Evolutionary conservation across 164 flowering plant genomes (phyloP).

Genomic region (Berberis vulgaris): DNA sequence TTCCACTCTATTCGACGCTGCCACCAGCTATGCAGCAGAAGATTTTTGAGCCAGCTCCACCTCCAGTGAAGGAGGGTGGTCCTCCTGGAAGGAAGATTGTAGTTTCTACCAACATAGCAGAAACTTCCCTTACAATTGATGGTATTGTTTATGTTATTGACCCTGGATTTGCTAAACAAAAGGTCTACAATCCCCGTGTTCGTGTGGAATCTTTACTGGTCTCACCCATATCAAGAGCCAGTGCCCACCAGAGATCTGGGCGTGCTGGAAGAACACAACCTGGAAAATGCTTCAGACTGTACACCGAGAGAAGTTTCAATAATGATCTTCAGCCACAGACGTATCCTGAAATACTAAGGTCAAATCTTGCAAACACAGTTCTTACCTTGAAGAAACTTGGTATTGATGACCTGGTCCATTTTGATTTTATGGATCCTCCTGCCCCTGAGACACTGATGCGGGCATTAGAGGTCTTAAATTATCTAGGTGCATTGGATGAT

Average conservation of each 20-base stretch:
- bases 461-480: constrained; percentile 81
- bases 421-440: constrained; percentile 99
- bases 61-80: constrained; percentile 64
- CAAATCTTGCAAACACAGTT: constrained; percentile 90
- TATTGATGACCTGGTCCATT: constrained; percentile 90
- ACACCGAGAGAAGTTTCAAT: constrained; percentile 75
- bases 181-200: constrained; percentile 84
- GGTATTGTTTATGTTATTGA: constrained; percentile 95
- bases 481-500: constrained; percentile 92
- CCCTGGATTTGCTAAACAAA: constrained; percentile 91
- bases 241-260: constrained; percentile 94
- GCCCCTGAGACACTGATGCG: constrained; percentile 97
- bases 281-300: constrained; percentile 90
- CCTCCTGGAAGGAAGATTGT: constrained; percentile 92
- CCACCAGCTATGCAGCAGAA: constrained; percentile 98
- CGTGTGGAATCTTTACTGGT: constrained; percentile 90
- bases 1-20: constrained; percentile 85
- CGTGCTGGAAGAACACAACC: constrained; percentile 99
- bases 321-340: constrained; percentile 91
- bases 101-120: constrained; percentile 91
- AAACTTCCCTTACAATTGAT: constrained; percentile 95
- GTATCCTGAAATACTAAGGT: constrained; percentile 81
- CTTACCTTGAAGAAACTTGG: constrained; percentile 88
- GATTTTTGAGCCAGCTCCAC: constrained; percentile 91
- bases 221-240: constrained; percentile 90